Conservation (phyloP, 1,284 basidiomycete genomes). For the Moesziomyces antarcticus region DNA sequence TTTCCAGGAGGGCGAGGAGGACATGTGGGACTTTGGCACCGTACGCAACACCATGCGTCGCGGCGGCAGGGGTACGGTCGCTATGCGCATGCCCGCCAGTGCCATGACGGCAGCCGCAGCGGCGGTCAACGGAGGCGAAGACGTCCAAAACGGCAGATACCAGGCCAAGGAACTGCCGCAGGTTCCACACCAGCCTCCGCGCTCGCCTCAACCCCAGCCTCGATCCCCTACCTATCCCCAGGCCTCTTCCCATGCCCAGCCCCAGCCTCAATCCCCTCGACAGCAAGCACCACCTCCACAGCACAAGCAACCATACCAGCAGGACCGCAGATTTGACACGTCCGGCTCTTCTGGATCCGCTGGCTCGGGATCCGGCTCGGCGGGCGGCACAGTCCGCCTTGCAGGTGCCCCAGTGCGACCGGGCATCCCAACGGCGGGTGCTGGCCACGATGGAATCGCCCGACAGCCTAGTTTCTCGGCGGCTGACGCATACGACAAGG, state of each 20-base stretch:
- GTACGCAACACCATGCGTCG: constrained; percentile 56
- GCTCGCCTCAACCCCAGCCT: constrained; percentile 20
- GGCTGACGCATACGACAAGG: constrained; percentile 46
- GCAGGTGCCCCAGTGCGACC: constrained; percentile 35
- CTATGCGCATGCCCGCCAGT: constrained; percentile 51
- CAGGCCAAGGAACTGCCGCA: constrained; percentile 42
- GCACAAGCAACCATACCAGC: constrained; percentile 21
- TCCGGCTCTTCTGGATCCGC: constrained; percentile 38
- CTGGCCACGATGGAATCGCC: constrained; percentile 8
- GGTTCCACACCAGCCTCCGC: constrained; percentile 26
- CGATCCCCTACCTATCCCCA: constrained; percentile 26
- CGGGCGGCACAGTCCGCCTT: constrained; percentile 56
- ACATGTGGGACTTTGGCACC: constrained; percentile 63
- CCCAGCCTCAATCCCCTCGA: constrained; percentile 21
- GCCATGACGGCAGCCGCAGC: constrained; percentile 47
- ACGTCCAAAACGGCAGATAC: constrained; percentile 15
- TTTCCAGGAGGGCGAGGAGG: constrained; percentile 51
- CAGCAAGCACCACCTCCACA: constrained; percentile 15
- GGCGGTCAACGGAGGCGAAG: constrained; percentile 27
- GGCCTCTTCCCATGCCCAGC: constrained; percentile 15
- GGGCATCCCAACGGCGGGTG: constrained; percentile 26
- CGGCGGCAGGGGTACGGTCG: constrained; percentile 41
- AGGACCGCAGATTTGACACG: constrained; percentile 38
- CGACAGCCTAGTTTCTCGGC: constrained; percentile 32
- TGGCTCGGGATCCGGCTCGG: constrained; percentile 49